These are phyloP conservation scores for Ganoderma sinense DNA, from an alignment of 1,284 basidiomycete genomes.

Conservation along the genomic window DNA sequence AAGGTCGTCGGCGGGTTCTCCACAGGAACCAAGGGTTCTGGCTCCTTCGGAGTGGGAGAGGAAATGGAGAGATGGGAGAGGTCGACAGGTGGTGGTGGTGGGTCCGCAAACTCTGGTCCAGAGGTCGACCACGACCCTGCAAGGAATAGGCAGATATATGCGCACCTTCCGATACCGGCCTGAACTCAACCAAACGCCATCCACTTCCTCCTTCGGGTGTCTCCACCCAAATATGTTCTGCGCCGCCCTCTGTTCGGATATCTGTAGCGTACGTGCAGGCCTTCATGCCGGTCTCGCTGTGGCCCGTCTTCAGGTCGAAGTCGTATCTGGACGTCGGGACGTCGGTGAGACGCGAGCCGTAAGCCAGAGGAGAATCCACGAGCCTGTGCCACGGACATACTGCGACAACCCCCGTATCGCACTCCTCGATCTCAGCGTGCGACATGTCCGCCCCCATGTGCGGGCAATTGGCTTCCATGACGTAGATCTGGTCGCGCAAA, in stretches of 20 bases:
- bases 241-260: slow-evolving; percentile 50
- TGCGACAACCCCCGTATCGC: slow-evolving; percentile 62
- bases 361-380: slow-evolving; percentile 37
- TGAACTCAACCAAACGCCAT: slow-evolving; percentile 80
- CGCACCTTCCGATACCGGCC: slow-evolving; percentile 85
- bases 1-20: slow-evolving; percentile 64
- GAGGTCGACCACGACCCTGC: neutral
- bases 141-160: neutral
- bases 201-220: slow-evolving; percentile 60
- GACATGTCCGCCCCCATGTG: slow-evolving; percentile 87
- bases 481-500: slow-evolving; percentile 62
- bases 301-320: slow-evolving; percentile 74
- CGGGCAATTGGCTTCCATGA: slow-evolving; percentile 87
- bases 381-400: slow-evolving; percentile 90
- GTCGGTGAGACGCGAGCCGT: neutral
- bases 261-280: slow-evolving; percentile 83
- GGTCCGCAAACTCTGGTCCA: slow-evolving; percentile 72
- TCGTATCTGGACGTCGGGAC: slow-evolving; percentile 61
- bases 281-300: slow-evolving; percentile 78
- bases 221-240: slow-evolving; percentile 70
- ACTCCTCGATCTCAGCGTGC: slow-evolving; percentile 82
- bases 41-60: slow-evolving; percentile 30
- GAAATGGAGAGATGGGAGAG: slow-evolving; percentile 36
- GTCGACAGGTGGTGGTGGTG: slow-evolving; percentile 53
- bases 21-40: slow-evolving; percentile 56